These are phyloP conservation scores for Carex parvula DNA, from an alignment of 176 grass and related monocot genomes.

Conservation along the genomic window DNA sequence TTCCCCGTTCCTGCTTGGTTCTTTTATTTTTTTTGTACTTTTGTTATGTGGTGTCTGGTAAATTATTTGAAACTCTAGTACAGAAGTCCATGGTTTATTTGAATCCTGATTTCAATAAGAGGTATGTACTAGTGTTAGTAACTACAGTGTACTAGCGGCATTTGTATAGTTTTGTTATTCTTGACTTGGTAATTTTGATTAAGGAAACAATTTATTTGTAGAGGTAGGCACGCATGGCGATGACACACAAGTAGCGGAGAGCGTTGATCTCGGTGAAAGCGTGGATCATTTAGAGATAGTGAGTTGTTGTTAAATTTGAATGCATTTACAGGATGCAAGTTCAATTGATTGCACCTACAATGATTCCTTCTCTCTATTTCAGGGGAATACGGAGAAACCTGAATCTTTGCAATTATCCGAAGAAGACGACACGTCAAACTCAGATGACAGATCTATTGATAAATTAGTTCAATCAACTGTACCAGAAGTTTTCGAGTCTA, in stretches of 20 bases:
- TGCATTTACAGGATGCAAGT: neutral
- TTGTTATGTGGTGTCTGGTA: neutral
- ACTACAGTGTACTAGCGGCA: neutral
- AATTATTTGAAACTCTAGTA: neutral
- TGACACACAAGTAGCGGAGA: neutral
- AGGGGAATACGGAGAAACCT: slow-evolving; percentile 4
- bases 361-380: slow-evolving; percentile 10
- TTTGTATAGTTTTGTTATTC: slow-evolving; percentile 7
- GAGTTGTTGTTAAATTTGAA: slow-evolving; percentile 21
- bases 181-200: neutral
- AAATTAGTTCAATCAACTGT: slow-evolving; percentile 37
- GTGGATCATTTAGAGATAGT: slow-evolving; percentile 19
- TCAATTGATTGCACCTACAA: neutral
- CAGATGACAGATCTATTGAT: slow-evolving; percentile 7
- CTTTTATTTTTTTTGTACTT: neutral
- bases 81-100: neutral
- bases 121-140: neutral
- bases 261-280: neutral
- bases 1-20: too few species aligned
- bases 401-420: slow-evolving; percentile 32
- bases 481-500: slow-evolving; percentile 30
- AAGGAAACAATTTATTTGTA: slow-evolving; percentile 23
- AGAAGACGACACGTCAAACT: neutral
- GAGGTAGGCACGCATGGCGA: neutral
- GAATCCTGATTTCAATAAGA: neutral